These are phyloP conservation scores for Ogataea nitratoaversa DNA, from an alignment of 805 yeast species.

Conservation along the genomic window DNA sequence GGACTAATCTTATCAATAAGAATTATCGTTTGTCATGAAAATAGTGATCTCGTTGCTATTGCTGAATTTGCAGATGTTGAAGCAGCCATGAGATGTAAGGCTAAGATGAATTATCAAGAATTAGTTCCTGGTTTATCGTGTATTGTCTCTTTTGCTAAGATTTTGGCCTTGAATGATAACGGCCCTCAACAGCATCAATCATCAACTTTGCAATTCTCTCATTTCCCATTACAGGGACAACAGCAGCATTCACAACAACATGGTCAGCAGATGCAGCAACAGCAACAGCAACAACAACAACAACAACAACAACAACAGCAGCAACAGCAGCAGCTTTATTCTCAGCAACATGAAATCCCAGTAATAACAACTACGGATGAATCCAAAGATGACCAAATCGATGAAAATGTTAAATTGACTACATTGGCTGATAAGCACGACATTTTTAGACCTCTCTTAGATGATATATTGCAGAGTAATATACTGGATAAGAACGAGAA, in stretches of 20 bases:
- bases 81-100: constrained; percentile 74
- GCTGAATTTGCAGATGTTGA: constrained; percentile 72
- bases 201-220: neutral
- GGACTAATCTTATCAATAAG: constrained; percentile 61
- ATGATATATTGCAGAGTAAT: constrained; percentile 11
- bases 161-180: constrained; percentile 29
- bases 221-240: neutral
- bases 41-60: constrained; percentile 42
- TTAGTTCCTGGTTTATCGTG: constrained; percentile 74
- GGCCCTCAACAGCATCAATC: constrained; percentile 22
- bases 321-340: constrained; percentile 2
- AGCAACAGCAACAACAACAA: constrained; percentile 5
- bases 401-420: constrained; percentile 15
- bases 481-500: constrained; percentile 42
- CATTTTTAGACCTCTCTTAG: constrained; percentile 16
- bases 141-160: constrained; percentile 80
- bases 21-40: constrained; percentile 41
- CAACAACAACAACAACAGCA: constrained; percentile 5
- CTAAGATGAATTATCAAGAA: constrained; percentile 76
- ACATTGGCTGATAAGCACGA: constrained; percentile 20
- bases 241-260: neutral
- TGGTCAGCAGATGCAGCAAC: neutral
- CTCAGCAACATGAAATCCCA: constrained; percentile 6
- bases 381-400: constrained; percentile 7
- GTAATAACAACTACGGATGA: constrained; percentile 10